Evolutionary conservation across 176 grass and related monocot genomes (phyloP), one percentile per base, ranked within the genome.

Genomic region (Triticum timopheevii): DNA sequence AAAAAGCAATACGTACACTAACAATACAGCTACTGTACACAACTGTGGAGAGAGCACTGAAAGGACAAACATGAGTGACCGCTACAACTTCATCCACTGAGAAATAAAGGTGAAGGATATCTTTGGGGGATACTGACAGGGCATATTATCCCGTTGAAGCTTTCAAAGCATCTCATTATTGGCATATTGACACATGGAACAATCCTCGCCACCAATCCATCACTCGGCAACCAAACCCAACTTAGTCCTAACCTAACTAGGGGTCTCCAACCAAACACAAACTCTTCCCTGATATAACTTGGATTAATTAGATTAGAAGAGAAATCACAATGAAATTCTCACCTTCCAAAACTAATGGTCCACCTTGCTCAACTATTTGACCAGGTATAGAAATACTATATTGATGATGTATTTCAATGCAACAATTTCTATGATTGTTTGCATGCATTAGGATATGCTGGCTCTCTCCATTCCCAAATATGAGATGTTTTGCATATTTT

Each of bases 141-240:
- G 61, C 75, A 87, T 67, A 86, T 81, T 79, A 87, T 80, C 54
- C 56, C 28, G 23, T 15, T 71, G 66, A 80, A 45, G 20, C 58
- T 84, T 91, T 84, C 89, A 75, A 54, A 86, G 88, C 76, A 62
- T 84, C 76, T 85, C 64, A 91, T 84, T 40, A 91, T 84, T 91
- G 81, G 36, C 76, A 39, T 33, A 23, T 84, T 80, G 76, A 84
- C 85, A 39, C 6, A 34, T 59, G 54, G 13, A 34, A 36, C 40
- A 31, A 11, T 6, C 13, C 75, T 78, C 17, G 22, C 50, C 23
- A 24, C 16, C 22, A 24, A 10, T 44, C 25, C 59, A 36, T 24
- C 33, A 52, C 56, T 9, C 19, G 0, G 0, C 56, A 50, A 75
- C 44, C 22, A 69, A 15, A 69, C 76, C 74, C 50, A 77, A 33